Conservation (phyloP, 164 flowering plant species). For the Buxus sempervirens region DNA sequence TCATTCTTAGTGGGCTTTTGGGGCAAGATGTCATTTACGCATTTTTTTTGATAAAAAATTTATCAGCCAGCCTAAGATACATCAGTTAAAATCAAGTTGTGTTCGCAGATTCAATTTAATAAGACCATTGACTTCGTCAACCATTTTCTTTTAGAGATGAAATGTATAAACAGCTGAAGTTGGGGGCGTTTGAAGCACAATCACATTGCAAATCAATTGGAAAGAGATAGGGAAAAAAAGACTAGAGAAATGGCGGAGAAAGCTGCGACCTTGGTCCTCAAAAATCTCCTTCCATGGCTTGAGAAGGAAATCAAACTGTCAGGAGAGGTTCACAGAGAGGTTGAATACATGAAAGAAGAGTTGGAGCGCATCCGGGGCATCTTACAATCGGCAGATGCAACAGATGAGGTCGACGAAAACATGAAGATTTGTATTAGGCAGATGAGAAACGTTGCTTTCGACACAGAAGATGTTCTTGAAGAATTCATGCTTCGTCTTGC, state of each 20-base stretch:
- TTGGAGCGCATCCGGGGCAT: constrained; percentile 16
- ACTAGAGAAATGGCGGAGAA: constrained; percentile 11
- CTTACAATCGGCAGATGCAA: constrained; percentile 12
- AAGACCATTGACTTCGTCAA: too few species aligned
- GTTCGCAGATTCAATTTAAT: too few species aligned
- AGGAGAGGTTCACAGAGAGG: not conserved
- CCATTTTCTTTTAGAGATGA: too few species aligned
- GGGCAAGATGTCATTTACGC: too few species aligned
- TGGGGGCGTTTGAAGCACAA: too few species aligned
- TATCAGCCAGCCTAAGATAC: too few species aligned
- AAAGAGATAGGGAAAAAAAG: too few species aligned
- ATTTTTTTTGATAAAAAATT: too few species aligned
- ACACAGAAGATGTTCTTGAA: constrained; percentile 20
- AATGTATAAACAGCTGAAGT: too few species aligned
- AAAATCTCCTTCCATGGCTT: not conserved
- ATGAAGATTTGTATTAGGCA: constrained; percentile 20
- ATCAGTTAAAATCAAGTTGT: too few species aligned
- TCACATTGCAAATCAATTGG: too few species aligned
- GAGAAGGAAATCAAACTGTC: constrained; percentile 1
- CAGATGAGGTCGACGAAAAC: constrained; percentile 1
- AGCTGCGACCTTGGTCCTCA: not conserved
- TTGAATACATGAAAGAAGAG: constrained; percentile 10
- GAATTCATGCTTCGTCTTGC: constrained; percentile 1
- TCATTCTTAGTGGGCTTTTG: too few species aligned
- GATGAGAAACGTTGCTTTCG: constrained; percentile 16